Evolutionary conservation across 2,329 filamentous ascomycete species (phyloP), one percentile per base, ranked within the genome.

Genomic region (Colletotrichum sp.): DNA sequence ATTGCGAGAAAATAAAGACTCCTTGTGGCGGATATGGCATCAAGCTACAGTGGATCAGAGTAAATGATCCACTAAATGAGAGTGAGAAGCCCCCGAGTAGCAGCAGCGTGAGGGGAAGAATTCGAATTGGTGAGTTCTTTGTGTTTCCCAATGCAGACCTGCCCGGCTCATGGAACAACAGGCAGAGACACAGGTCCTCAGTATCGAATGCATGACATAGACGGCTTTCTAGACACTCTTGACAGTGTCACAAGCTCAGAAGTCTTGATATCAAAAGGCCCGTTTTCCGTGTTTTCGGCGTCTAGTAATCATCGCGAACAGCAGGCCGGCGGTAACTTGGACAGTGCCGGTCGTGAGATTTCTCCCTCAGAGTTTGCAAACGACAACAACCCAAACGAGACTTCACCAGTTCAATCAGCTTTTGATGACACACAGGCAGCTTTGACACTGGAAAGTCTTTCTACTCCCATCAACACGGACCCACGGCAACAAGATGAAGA

Each of bases 1-100:
- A 67, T 26, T 72, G 70, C 18, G 61, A 67, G n/a, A 72, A 60
- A 10, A 60, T 72, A 21, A 72, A 48, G 24, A 60, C 67, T 15
- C 4, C 70, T 16, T 72, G 70, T 16, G 70, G 48, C 12, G 70
- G 70, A 24, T 72, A 72, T 3, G 70, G 63, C 3, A 60, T 72
- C 15, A 59, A 34, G 32, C 70, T 72, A 2, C 70, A 72, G 34
- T 72, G 70, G 70, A 60, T 72, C 48, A 59, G 18, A 3, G 28
- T 72, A 12, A 16, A 24, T 2, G 43, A 72, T 32, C 60, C 68
- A 4, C 55, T 43, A 4, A 21, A 13, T 7, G 70, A 60, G 26
- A 15, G 8, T 12, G 48, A 72, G 34, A 66, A 59, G n/a, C 24
- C 52, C 16, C 1, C 15, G 4, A 52, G 18, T 9, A 67, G 24